Evolutionary conservation across 2,329 filamentous ascomycete species (phyloP).

Genomic region (Aureobasidium sp.): DNA sequence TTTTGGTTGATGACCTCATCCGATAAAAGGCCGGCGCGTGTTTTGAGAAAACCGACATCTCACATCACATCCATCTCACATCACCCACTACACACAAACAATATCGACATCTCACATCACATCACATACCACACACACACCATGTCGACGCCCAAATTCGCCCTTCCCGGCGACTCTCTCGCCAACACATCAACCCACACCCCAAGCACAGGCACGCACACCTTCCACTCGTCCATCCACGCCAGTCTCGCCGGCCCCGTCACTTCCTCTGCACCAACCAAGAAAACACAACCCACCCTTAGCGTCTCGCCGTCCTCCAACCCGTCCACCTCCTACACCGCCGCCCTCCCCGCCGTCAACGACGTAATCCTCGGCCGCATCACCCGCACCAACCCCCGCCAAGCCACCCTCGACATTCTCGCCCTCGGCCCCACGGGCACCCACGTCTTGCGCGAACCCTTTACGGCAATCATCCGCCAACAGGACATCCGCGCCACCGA

Average conservation of each 20-base stretch:
- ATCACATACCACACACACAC: neutral
- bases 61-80: neutral
- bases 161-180: constrained; percentile 75
- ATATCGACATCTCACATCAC: constrained; percentile 3
- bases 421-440: constrained; percentile 57
- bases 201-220: constrained; percentile 76
- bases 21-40: constrained; percentile 10
- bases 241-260: constrained; percentile 71
- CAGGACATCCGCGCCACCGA: constrained; percentile 94
- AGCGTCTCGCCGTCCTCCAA: constrained; percentile 21
- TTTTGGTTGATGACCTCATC: neutral
- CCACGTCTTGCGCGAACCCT: constrained; percentile 24
- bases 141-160: constrained; percentile 36
- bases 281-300: constrained; percentile 42
- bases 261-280: constrained; percentile 39
- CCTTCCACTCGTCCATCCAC: constrained; percentile 66
- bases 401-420: constrained; percentile 80
- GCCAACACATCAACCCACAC: constrained; percentile 60
- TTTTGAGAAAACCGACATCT: neutral
- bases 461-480: constrained; percentile 30
- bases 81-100: neutral
- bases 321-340: constrained; percentile 37
- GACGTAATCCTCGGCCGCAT: constrained; percentile 78
- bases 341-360: constrained; percentile 74
- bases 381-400: constrained; percentile 74